Base-by-base conservation (phyloP, 257 asterid species). In the Nicotiana paniculata region DNA sequence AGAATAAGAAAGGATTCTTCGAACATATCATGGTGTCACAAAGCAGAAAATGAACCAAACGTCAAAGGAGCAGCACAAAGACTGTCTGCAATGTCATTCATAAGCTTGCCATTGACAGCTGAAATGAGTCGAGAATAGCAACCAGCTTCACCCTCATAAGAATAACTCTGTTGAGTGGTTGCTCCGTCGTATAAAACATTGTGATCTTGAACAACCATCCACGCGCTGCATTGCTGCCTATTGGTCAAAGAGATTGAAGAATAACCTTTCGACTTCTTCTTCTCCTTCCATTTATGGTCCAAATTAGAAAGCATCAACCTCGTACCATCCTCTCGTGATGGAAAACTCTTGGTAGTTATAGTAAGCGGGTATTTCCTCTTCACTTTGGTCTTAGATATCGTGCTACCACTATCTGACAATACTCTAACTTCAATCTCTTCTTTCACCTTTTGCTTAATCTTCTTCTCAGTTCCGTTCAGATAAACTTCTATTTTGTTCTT, bases 151-250 rank as follows among this genome's bases (percentile, higher is more conserved):
- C 84, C 90, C 80, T 77, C 24, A 82, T 80, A 86, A 4, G 69
- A 26, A 32, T 91, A 92, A 16, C 55, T 85, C 54, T 92, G 96
- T 11, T 35, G 55, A 6, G 93, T 91, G 9, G 64, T 85, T 15
- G 92, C 96, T 1, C 84, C 77, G 26, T 97, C 97, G 37, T 92
- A 88, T 75, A 93, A 70, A 59, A 92, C 96, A 77, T 88, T 88
- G 4, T 85, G 83, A 64, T 85, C 96, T 77, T 83, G 83, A 39
- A 93, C 92, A 74, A 83, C 86, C 93, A 93, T 87, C 95, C 96
- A 91, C 46, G 98, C 98, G 0, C 53, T 81, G 48, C 89, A 86
- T 62, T 83, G 46, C 85, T 94, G 97, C 16, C 37, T 84, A 82
- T 87, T 93, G 8, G 13, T 54, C 81, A 91, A 24, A 10, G 69